Base-by-base conservation (phyloP, 768 basidiomycete genomes). In the Amyloporia xantha region DNA sequence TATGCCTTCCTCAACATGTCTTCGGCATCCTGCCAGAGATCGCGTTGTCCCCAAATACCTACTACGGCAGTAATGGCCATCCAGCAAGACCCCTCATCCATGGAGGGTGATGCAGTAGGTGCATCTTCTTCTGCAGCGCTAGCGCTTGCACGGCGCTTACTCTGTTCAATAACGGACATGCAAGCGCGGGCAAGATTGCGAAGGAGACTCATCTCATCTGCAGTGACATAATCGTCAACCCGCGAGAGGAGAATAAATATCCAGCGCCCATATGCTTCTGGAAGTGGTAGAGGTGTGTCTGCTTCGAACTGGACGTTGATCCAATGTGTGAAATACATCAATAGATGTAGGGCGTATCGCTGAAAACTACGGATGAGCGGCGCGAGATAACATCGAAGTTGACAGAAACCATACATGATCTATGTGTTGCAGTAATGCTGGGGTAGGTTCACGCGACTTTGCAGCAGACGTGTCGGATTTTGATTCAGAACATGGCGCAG, bases 281-380 rank as follows among this genome's bases (percentile, higher is more conserved):
- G 76, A 17, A 78, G 73, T 28, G 64, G 61, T 55, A 67, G 69
- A 42, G 61, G 59, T 25, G 68, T 57, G 20, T 40, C 27, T 44
- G 43, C 46, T 39, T 73, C 65, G 5, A 86, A 62, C 52, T 84
- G 73, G 12, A 75, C 49, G 54, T 82, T 82, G 54, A 88, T 81
- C 88, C 88, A 91, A 58, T 89, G 77, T 15, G 79, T 74, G 62
- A 90, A 90, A 62, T 89, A 90, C 84, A 86, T 88, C 51, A 91
- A 65, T 39, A 91, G 72, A 61, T 88, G 88, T 23, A 91, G 62
- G 4, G 85, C 78, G 62, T 72, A 78, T 58, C 76, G 74, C 88
- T 91, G 54, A 26, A 51, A 33, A 33, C 7, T 7, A n/a, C n/a
- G n/a, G n/a, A n/a, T n/a, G n/a, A n/a, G n/a, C n/a, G n/a, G n/a